phyloP scores from a whole-genome alignment of 768 basidiomycete species.

The Tremella yokohamensis region DNA sequence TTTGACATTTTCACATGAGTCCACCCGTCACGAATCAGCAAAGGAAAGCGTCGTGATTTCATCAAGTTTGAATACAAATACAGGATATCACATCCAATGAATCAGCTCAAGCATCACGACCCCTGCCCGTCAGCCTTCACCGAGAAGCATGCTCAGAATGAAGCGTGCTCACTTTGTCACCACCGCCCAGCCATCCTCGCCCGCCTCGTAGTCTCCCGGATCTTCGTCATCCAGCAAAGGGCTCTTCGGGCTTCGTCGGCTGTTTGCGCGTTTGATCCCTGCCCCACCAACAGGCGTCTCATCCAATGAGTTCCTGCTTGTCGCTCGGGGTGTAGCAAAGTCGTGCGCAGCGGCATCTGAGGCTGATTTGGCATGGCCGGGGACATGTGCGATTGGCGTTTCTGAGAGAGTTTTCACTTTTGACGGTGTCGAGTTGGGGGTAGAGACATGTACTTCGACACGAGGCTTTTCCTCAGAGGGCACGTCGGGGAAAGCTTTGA shows the following conservation, averaged over 20 bases:
- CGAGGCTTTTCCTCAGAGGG: conserved; percentile 41
- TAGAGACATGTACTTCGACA: conserved; percentile 38
- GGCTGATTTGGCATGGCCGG: background rate
- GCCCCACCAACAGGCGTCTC: background rate
- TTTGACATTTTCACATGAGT: no score
- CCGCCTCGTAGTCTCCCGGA: conserved; percentile 42
- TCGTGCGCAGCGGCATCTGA: background rate
- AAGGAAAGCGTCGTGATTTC: no score
- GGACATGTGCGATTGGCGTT: background rate
- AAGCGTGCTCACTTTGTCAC: conserved; percentile 47
- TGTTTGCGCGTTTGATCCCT: conserved; percentile 20
- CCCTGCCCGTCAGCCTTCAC: no score
- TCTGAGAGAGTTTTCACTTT: background rate
- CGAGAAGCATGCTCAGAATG: no score
- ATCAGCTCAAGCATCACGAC: no score
- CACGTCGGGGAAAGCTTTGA: conserved; percentile 40
- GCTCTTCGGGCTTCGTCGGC: conserved; percentile 29
- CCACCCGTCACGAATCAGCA: no score
- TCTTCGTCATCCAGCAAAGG: conserved; percentile 45
- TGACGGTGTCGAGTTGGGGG: conserved; percentile 23
- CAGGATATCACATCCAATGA: no score
- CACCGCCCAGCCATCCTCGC: conserved; percentile 41
- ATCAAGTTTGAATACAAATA: no score
- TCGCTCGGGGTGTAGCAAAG: no score
- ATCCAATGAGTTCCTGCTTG: no score